phyloP scores from a whole-genome alignment of 345 rosid species.

The Clarkia xantiana region DNA sequence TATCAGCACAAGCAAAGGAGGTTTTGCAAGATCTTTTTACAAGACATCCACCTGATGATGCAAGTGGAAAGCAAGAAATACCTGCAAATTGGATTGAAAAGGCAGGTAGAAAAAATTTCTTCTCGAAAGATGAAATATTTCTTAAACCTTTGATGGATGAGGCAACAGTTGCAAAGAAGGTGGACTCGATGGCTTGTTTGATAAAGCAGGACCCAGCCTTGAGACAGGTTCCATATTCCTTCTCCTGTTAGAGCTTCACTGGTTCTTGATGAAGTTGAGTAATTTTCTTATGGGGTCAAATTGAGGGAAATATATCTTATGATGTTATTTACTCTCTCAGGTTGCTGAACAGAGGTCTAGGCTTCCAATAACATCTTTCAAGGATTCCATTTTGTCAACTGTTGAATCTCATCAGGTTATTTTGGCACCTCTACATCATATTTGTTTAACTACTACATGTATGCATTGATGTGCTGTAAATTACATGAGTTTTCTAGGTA shows the following conservation, averaged over 20 bases:
- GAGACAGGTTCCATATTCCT: slow-evolving; percentile 39
- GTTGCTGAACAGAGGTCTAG: slow-evolving; percentile 43
- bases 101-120: slow-evolving; percentile 16
- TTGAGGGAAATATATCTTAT: neutral
- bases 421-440: slow-evolving; percentile 6
- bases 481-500: neutral
- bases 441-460: slow-evolving; percentile 2
- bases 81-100: slow-evolving; percentile 19
- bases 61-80: slow-evolving; percentile 24
- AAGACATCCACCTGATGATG: slow-evolving; percentile 62
- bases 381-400: slow-evolving; percentile 57
- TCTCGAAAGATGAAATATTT: slow-evolving; percentile 49
- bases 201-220: slow-evolving; percentile 34
- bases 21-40: slow-evolving; percentile 55
- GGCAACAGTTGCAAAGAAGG: slow-evolving; percentile 37
- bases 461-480: neutral
- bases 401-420: slow-evolving; percentile 70
- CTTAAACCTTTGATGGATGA: slow-evolving; percentile 37
- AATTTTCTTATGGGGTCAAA: no score
- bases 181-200: slow-evolving; percentile 40
- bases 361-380: slow-evolving; percentile 77
- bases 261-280: neutral
- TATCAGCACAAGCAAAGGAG: slow-evolving; percentile 42
- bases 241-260: neutral
- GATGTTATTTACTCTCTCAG: slow-evolving; percentile 31